phyloP scores from a whole-genome alignment of 495 filamentous ascomycete genomes.

The Antarctomyces pellizariae region DNA sequence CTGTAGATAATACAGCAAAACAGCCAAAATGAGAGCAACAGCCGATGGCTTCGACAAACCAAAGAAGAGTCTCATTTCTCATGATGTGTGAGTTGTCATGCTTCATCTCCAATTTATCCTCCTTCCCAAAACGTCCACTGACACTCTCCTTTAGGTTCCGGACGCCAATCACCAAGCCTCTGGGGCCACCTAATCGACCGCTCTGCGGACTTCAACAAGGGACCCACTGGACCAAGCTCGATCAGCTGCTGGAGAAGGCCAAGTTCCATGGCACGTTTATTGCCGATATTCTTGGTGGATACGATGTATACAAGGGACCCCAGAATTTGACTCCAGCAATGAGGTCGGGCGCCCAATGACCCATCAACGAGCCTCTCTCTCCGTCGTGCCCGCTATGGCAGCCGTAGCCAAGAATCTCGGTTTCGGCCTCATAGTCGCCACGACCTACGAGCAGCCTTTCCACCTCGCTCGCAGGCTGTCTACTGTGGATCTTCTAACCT shows the following conservation, averaged over 20 bases:
- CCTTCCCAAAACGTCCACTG: constrained; percentile 1
- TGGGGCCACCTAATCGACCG: constrained; percentile 30
- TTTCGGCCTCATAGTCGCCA: constrained; percentile 39
- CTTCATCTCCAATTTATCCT: background rate
- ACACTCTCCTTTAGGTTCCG: constrained; percentile 8
- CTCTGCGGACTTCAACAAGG: constrained; percentile 27
- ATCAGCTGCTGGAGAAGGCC: constrained; percentile 30
- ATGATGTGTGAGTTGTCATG: too few species aligned
- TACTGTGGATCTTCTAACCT: constrained; percentile 43
- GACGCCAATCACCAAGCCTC: constrained; percentile 28
- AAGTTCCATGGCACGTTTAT: constrained; percentile 41
- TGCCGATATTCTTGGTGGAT: constrained; percentile 30
- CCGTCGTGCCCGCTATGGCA: constrained; percentile 23
- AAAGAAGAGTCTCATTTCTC: too few species aligned
- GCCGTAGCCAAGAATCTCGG: constrained; percentile 34
- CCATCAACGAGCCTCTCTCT: constrained; percentile 26
- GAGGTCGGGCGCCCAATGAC: constrained; percentile 31
- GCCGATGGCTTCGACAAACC: too few species aligned
- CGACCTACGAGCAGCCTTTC: constrained; percentile 47
- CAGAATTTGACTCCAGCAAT: constrained; percentile 28
- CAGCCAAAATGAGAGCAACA: too few species aligned
- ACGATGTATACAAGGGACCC: too few species aligned
- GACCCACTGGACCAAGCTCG: constrained; percentile 31
- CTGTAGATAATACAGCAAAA: too few species aligned
- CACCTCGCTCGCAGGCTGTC: constrained; percentile 39